Percentiles rank a stretch among this genome's conserved stretches.
phyloP scores from a whole-genome alignment of 306 rosid genomes.

The Mimosa bimucronata region DNA sequence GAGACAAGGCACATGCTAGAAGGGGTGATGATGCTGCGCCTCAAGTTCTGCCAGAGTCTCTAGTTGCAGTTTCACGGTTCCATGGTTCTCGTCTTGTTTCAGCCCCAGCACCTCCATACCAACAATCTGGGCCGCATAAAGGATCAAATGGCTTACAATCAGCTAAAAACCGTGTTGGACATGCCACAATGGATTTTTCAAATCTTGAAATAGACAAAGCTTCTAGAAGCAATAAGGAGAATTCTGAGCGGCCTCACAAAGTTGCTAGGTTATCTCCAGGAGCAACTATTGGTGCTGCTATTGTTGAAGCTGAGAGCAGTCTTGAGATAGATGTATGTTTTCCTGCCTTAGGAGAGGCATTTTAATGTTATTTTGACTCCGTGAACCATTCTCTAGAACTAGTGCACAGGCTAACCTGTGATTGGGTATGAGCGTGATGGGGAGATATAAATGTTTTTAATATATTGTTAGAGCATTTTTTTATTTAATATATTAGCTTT shows the following conservation, averaged over 20 bases:
- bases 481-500: background rate
- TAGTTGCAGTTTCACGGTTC: slow-evolving; percentile 76
- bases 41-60: slow-evolving; percentile 69
- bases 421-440: slow-evolving; percentile 53
- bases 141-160: slow-evolving; percentile 30
- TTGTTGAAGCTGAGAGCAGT: slow-evolving; percentile 86
- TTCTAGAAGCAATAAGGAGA: slow-evolving; percentile 37
- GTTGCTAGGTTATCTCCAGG: slow-evolving; percentile 61
- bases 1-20: slow-evolving; percentile 71
- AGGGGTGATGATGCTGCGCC: slow-evolving; percentile 89
- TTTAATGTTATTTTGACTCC: slow-evolving; percentile 32
- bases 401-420: slow-evolving; percentile 46
- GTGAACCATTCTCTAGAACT: slow-evolving; percentile 41
- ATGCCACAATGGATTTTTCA: slow-evolving; percentile 26
- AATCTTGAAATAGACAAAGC: slow-evolving; percentile 36
- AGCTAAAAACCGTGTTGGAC: slow-evolving; percentile 36
- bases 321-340: slow-evolving; percentile 85
- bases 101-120: slow-evolving; percentile 76
- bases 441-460: slow-evolving; percentile 34
- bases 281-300: slow-evolving; percentile 77
- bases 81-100: slow-evolving; percentile 98
- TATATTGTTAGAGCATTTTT: background rate
- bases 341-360: slow-evolving; percentile 51
- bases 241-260: slow-evolving; percentile 49
- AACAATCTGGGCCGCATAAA: slow-evolving; percentile 38